Conservation (phyloP, 495 filamentous ascomycete genomes). For the Pyrenopolyporus hunteri region DNA sequence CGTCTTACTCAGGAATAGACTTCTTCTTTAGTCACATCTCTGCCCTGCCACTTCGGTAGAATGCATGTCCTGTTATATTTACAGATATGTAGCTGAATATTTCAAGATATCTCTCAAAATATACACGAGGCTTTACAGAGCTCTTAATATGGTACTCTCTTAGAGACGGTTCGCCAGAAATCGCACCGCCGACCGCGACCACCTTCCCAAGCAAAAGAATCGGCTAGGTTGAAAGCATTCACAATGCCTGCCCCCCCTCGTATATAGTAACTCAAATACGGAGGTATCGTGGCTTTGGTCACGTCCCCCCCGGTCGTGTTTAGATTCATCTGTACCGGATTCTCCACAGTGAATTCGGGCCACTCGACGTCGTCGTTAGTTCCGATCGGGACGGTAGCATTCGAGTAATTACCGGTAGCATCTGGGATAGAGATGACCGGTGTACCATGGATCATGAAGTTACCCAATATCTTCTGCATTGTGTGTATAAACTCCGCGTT, state of each 20-base stretch:
- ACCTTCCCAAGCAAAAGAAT: slow-evolving; percentile 62
- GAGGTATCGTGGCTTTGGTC: slow-evolving; percentile 26
- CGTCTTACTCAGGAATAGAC: neutral
- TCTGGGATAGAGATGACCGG: slow-evolving; percentile 55
- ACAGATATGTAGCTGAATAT: neutral
- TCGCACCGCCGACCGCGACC: slow-evolving; percentile 61
- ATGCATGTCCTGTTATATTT: no score
- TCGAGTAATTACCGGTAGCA: slow-evolving; percentile 48
- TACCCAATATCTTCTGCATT: slow-evolving; percentile 55
- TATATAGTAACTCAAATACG: slow-evolving; percentile 44
- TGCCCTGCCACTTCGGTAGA: no score
- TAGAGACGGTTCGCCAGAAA: slow-evolving; percentile 51
- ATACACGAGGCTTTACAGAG: neutral
- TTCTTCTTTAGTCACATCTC: neutral
- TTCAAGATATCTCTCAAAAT: neutral
- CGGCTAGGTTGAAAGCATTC: slow-evolving; percentile 55
- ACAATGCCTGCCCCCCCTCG: slow-evolving; percentile 48
- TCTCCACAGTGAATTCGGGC: slow-evolving; percentile 45
- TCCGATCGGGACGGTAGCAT: slow-evolving; percentile 35
- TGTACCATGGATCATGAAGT: slow-evolving; percentile 60
- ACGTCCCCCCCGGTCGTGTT: slow-evolving; percentile 60
- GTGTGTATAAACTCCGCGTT: slow-evolving; percentile 42
- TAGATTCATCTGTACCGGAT: slow-evolving; percentile 55
- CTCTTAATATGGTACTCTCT: slow-evolving; percentile 28
- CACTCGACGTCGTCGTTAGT: slow-evolving; percentile 38